phyloP scores from a whole-genome alignment of 1,284 basidiomycete genomes.

The Schizophyllum amplum region DNA sequence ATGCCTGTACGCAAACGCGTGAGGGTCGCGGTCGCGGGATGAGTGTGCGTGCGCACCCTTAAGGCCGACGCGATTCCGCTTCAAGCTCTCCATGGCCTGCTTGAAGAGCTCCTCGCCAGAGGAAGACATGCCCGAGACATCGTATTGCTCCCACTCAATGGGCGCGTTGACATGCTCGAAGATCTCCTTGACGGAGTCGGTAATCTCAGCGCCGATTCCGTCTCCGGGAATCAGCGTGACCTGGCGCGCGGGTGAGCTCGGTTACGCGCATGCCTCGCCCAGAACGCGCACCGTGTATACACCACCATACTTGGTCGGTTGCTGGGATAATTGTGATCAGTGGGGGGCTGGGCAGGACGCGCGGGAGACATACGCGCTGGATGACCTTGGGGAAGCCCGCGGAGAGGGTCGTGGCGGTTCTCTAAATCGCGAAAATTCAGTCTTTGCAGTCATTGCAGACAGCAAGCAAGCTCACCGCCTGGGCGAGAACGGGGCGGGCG shows the following conservation, averaged over 20 bases:
- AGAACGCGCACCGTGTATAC: conserved; percentile 66
- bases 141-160: conserved; percentile 99
- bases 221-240: conserved; percentile 95
- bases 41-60: conserved; percentile 64
- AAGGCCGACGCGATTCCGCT: conserved; percentile 95
- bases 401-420: conserved; percentile 72
- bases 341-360: conserved; percentile 1
- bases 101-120: conserved; percentile 94
- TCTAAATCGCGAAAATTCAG: conserved; percentile 29
- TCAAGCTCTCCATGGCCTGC: conserved; percentile 94
- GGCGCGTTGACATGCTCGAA: conserved; percentile 97
- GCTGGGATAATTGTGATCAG: conserved; percentile 34
- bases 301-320: conserved; percentile 92
- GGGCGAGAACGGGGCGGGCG: conserved; percentile 43
- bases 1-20: conserved; percentile 57
- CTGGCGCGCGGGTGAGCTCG: conserved; percentile 29
- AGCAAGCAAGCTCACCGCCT: conserved; percentile 35
- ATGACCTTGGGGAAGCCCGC: conserved; percentile 73
- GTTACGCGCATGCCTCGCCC: background rate
- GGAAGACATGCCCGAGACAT: conserved; percentile 95
- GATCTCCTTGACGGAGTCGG: conserved; percentile 98
- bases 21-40: background rate
- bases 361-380: conserved; percentile 45
- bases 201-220: conserved; percentile 96
- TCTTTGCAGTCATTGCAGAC: conserved; percentile 1